Base-by-base conservation (phyloP, 2,329 filamentous ascomycete genomes). In the Ceratocystis ficicola region DNA sequence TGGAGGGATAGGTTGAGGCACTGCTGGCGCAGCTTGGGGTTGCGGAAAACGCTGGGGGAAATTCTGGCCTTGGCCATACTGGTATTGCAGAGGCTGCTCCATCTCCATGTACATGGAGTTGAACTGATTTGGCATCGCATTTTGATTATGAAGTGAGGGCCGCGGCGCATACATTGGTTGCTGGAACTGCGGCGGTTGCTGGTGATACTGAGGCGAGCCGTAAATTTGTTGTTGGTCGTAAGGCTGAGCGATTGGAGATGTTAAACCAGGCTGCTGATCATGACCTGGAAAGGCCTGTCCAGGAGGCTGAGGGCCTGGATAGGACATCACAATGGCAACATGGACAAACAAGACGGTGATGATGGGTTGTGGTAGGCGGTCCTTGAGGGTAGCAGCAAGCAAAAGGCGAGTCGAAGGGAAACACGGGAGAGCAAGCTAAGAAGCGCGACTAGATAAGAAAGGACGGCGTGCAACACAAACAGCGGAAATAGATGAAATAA, bases 291-390 rank as follows among this genome's bases (percentile, higher is more conserved):
- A 75, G 65, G 71, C 71, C 68, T 70, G 71, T 69, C 71, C 72
- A 66, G 72, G 67, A 67, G 72, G 72, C 71, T 72, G 69, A 63
- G 69, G 66, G 70, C 72, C 72, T 69, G 71, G 70, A 71, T 73
- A 75, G 70, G 72, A 76, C 74, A 78, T 76, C 69, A 70, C 74
- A 72, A 70, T 69, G 60, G 46, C 50, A 25, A 57, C 68, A 69
- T 69, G 63, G 62, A 67, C 64, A n/a, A 25, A 22, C 55, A 12
- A 59, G 17, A 36, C 25, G 5, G 8, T 30, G 28, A 2, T 59
- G 55, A 2, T 59, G 55, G 55, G n/a, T 17, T n/a, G 25, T 30
- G 3, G 55, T 15, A 59, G 55, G 28, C 17, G 15, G 32, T n/a
- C 25, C 55, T 32, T 17, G 28, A 8, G 32, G 17, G 15, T 59